Percentiles rank a stretch among this genome's conserved stretches.
Evolutionary conservation across 176 grass and related monocot species (phyloP).

Genomic region (Bonia amplexicaulis): DNA sequence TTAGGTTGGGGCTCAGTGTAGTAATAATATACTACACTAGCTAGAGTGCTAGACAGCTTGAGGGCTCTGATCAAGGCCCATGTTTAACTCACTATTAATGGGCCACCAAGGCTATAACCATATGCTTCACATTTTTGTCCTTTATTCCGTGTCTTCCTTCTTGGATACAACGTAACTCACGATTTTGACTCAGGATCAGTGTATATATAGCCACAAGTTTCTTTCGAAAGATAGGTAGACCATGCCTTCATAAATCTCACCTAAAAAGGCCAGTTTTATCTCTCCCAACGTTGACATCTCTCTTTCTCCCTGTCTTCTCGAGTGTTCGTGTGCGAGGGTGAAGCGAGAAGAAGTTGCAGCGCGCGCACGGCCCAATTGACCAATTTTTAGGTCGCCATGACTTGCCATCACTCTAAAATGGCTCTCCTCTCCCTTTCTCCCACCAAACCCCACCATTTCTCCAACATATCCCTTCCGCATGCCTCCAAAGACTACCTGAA

Average conservation of each 20-base stretch:
- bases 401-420: conserved; percentile 4
- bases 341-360: neutral
- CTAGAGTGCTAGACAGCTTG: neutral
- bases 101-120: neutral
- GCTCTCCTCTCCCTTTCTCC: conserved; percentile 52
- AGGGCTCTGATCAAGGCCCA: too few relatives aligned
- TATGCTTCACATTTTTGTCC: neutral
- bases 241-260: neutral
- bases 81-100: neutral
- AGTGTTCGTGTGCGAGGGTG: neutral
- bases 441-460: conserved; percentile 48
- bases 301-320: neutral
- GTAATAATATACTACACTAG: neutral
- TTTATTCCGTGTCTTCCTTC: neutral
- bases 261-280: conserved; percentile 12
- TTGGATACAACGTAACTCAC: neutral
- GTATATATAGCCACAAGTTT: neutral
- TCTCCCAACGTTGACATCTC: conserved; percentile 39
- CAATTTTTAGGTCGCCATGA: conserved; percentile 19
- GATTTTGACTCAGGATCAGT: neutral
- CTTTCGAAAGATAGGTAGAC: conserved; percentile 9
- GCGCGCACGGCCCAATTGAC: conserved; percentile 1
- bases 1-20: neutral
- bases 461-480: neutral
- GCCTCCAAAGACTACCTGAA: neutral